phyloP scores from a whole-genome alignment of 768 basidiomycete genomes.

The Phlebiopsis gigantea region DNA sequence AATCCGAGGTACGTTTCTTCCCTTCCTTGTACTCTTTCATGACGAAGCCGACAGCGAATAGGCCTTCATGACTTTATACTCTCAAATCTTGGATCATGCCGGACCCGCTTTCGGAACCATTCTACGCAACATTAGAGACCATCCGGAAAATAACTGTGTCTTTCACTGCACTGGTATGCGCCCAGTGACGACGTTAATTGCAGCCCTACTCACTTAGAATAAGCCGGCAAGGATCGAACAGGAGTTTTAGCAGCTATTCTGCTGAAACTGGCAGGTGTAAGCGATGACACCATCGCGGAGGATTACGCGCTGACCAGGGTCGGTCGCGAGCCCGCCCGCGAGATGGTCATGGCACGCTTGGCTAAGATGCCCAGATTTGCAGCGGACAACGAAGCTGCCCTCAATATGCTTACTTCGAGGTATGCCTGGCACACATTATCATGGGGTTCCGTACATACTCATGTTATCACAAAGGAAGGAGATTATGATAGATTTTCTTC shows the following conservation, averaged over 20 bases:
- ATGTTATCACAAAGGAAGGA: conserved; percentile 41
- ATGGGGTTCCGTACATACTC: neutral
- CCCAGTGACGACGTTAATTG: neutral
- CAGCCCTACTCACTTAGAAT: neutral
- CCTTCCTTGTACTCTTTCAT: neutral
- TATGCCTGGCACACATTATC: conserved; percentile 25
- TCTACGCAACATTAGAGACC: conserved; percentile 68
- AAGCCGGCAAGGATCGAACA: conserved; percentile 80
- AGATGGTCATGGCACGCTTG: conserved; percentile 63
- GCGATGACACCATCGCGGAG: conserved; percentile 54
- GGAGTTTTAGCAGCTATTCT: conserved; percentile 71
- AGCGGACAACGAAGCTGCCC: conserved; percentile 64
- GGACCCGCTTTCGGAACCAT: conserved; percentile 65
- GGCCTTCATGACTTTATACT: conserved; percentile 79
- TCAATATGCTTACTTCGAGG: conserved; percentile 84
- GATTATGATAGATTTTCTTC: conserved; percentile 72
- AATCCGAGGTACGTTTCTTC: conserved; percentile 53
- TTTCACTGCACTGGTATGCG: conserved; percentile 71
- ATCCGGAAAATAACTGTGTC: conserved; percentile 55
- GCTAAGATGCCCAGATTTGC: conserved; percentile 69
- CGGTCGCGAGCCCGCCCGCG: conserved; percentile 74
- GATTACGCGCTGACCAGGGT: conserved; percentile 78
- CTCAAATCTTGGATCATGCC: conserved; percentile 74
- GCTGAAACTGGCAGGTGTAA: conserved; percentile 72
- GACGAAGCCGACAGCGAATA: conserved; percentile 23